Evolutionary conservation across 2,329 filamentous ascomycete species (phyloP).

Genomic region (Cercospora zeina): DNA sequence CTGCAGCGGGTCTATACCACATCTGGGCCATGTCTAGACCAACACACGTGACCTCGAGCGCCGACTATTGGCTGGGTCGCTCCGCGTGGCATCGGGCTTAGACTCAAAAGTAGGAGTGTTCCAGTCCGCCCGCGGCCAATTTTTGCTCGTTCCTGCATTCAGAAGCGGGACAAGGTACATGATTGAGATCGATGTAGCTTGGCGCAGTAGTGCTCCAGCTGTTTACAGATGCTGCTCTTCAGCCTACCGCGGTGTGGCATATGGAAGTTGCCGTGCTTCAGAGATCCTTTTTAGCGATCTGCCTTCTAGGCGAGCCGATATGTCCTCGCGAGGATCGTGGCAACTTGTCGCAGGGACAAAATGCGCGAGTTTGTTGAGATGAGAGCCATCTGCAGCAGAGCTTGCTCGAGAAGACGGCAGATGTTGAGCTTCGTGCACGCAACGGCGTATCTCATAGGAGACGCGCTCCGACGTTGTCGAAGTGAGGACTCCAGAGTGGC

Average conservation of each 20-base stretch:
- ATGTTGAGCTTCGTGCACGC: background rate
- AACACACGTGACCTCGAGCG: slow-evolving; percentile 8
- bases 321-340: background rate
- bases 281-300: background rate
- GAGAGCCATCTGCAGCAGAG: background rate
- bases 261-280: slow-evolving; percentile 7
- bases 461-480: too few relatives aligned
- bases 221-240: background rate
- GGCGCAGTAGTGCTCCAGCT: background rate
- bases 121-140: slow-evolving; percentile 5
- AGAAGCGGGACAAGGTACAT: background rate
- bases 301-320: background rate
- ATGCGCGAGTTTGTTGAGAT: background rate
- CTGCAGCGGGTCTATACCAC: slow-evolving; percentile 16
- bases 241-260: slow-evolving; percentile 2
- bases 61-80: slow-evolving; percentile 10
- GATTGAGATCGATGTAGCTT: slow-evolving; percentile 13
- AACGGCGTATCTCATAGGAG: background rate
- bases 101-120: background rate
- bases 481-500: background rate
- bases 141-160: slow-evolving; percentile 9
- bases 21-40: slow-evolving; percentile 4
- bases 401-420: background rate
- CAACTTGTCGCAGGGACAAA: background rate
- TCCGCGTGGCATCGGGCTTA: background rate